These are phyloP conservation scores for Hyphopichia buzzinii DNA, from an alignment of 1,139 yeast genomes.

Conservation along the genomic window DNA sequence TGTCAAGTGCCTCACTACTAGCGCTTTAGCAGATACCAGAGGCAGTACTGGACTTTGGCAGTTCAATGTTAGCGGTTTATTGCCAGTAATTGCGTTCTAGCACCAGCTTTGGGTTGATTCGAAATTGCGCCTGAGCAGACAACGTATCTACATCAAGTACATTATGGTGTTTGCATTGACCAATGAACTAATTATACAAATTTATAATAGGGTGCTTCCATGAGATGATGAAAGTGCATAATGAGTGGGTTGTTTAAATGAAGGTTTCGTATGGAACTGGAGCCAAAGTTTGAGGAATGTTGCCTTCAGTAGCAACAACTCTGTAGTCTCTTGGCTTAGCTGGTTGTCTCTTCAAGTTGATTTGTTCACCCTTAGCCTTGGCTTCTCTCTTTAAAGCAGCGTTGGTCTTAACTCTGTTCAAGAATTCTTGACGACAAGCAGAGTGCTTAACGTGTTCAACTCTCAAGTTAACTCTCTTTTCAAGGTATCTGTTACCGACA, in stretches of 20 bases:
- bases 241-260: slow-evolving; percentile 59
- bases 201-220: slow-evolving; percentile 2
- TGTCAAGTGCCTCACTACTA: no score
- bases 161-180: slow-evolving; percentile 9
- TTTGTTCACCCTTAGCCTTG: slow-evolving; percentile 89
- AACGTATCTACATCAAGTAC: no score
- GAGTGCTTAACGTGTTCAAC: slow-evolving; percentile 99
- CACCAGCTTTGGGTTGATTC: no score
- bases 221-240: neutral
- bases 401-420: slow-evolving; percentile 96
- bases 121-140: no score
- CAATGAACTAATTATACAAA: slow-evolving; percentile 17
- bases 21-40: no score
- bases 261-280: slow-evolving; percentile 99
- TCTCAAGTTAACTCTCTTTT: slow-evolving; percentile 98
- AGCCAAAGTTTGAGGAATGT: slow-evolving; percentile 95
- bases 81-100: no score
- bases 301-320: slow-evolving; percentile 72
- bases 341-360: slow-evolving; percentile 96
- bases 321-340: slow-evolving; percentile 94
- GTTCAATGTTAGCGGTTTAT: no score
- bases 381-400: slow-evolving; percentile 94
- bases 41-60: no score
- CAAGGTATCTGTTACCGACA: slow-evolving; percentile 98
- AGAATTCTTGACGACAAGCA: slow-evolving; percentile 98